Conservation (phyloP, 176 grass and related monocot species). For the Sorghum bicolor region DNA sequence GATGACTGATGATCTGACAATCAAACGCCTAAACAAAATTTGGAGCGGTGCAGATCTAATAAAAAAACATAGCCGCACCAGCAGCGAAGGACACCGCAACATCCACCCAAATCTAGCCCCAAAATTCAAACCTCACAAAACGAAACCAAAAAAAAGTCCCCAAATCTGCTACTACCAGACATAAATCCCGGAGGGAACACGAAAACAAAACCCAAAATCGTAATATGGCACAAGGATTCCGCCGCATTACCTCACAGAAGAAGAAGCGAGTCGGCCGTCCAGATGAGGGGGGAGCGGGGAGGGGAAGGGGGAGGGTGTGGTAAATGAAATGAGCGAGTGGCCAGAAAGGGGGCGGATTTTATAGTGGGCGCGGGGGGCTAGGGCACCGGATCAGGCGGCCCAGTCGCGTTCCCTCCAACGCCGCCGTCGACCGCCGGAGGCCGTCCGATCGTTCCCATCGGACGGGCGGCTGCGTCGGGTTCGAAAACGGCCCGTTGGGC, state of each 20-base stretch:
- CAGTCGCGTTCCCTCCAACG: slow-evolving; percentile 52
- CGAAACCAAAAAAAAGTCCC: background rate
- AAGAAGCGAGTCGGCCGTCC: background rate
- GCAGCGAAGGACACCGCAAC: background rate
- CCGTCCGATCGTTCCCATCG: slow-evolving; percentile 50
- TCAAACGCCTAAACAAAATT: no score
- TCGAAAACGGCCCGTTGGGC: slow-evolving; percentile 42
- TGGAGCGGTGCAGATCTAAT: background rate
- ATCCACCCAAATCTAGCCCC: background rate
- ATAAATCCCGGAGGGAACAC: background rate
- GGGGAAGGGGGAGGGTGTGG: background rate
- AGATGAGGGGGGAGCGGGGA: background rate
- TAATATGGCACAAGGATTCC: background rate
- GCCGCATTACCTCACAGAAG: slow-evolving; percentile 29
- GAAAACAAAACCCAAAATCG: background rate
- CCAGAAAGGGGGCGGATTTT: slow-evolving; percentile 32
- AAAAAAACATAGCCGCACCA: background rate
- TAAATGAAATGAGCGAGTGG: background rate
- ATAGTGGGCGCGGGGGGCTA: slow-evolving; percentile 43
- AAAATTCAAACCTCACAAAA: background rate
- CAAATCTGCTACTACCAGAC: background rate
- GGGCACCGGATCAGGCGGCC: slow-evolving; percentile 52
- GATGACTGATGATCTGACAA: background rate
- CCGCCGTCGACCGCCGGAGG: background rate
- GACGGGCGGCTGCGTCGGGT: slow-evolving; percentile 33